These are phyloP conservation scores for Myxozyma melibiosi DNA, from an alignment of 805 yeast genomes.

Conservation along the genomic window DNA sequence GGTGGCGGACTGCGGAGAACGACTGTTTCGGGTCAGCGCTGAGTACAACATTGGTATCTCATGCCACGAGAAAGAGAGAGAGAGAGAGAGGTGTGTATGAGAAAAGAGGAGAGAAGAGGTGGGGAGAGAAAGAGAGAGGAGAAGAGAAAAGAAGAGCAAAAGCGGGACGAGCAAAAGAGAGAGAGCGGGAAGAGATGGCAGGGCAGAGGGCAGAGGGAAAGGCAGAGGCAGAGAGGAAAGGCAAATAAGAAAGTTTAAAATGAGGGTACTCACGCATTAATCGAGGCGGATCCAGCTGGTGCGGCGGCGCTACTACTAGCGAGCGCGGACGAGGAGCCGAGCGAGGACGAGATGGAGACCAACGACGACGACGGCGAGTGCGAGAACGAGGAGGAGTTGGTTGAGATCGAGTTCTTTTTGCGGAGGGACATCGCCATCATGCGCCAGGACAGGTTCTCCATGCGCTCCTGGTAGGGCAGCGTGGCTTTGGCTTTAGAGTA, in stretches of 20 bases:
- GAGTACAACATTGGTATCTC: not conserved
- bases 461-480: constrained; percentile 71
- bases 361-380: not conserved
- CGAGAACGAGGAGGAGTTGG: constrained; percentile 2
- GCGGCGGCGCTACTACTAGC: constrained; percentile 2
- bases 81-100: not conserved
- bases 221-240: not conserved
- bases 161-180: not conserved
- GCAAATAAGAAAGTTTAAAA: not conserved
- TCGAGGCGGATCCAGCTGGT: not conserved
- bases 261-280: constrained; percentile 1
- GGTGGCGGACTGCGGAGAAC: constrained; percentile 7
- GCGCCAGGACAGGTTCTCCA: constrained; percentile 88
- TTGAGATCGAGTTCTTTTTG: constrained; percentile 17
- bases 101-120: not conserved
- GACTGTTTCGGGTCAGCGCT: constrained; percentile 8
- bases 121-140: not conserved
- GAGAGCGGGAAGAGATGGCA: no score
- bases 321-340: not conserved
- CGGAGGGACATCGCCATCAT: constrained; percentile 61
- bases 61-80: not conserved
- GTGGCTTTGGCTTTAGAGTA: constrained; percentile 74
- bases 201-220: not conserved
- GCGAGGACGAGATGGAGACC: constrained; percentile 1
- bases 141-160: not conserved